Conservation (phyloP, 2,329 filamentous ascomycete genomes). For the Sporothrix protearum region DNA sequence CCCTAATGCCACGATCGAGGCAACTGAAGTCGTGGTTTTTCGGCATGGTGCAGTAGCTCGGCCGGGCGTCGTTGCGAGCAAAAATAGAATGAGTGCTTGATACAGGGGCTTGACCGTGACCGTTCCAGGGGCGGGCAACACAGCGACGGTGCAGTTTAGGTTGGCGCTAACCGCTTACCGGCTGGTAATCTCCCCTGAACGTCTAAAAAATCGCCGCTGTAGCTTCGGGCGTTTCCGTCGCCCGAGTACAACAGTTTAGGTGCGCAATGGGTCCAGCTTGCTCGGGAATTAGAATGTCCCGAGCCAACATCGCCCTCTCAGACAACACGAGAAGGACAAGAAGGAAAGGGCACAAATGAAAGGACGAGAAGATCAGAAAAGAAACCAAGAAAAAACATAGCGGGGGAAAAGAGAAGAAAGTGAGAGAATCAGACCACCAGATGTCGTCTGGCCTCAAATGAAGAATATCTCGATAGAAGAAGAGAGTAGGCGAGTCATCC, state of each 20-base stretch:
- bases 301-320: neutral
- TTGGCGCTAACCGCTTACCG: neutral
- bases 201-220: neutral
- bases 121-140: neutral
- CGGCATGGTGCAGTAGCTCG: neutral
- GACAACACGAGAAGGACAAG: neutral
- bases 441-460: neutral
- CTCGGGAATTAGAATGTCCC: neutral
- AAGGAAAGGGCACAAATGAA: neutral
- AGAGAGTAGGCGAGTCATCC: neutral
- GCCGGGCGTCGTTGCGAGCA: neutral
- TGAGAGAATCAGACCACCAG: neutral
- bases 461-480: neutral
- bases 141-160: neutral
- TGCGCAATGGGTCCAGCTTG: neutral
- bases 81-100: constrained; percentile 10
- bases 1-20: neutral
- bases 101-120: neutral
- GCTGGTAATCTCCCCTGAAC: neutral
- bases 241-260: neutral
- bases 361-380: too few species aligned
- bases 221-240: neutral
- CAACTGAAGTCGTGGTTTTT: too few species aligned
- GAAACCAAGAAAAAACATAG: neutral
- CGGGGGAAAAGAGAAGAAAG: neutral